Evolutionary conservation across 805 yeast genomes (phyloP).

Genomic region (Wickerhamomyces mucosus): DNA sequence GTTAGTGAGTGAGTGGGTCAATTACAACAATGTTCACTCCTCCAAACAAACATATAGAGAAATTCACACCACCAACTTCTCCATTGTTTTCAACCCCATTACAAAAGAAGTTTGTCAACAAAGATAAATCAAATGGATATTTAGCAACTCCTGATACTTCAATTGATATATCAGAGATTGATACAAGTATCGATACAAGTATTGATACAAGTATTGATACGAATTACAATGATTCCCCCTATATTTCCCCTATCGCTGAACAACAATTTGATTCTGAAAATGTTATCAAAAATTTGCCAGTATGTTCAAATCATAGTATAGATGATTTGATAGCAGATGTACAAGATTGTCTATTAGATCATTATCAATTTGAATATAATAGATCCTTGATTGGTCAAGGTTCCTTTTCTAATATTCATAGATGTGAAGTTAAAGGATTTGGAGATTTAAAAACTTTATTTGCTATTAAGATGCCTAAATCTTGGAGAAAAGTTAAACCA

Average conservation of each 20-base stretch:
- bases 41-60: constrained; percentile 2
- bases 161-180: not conserved
- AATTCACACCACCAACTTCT: constrained; percentile 1
- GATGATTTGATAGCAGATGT: constrained; percentile 1
- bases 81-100: not conserved
- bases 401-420: constrained; percentile 13
- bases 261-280: not conserved
- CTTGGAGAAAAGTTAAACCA: constrained; percentile 5
- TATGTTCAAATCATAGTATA: not conserved
- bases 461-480: constrained; percentile 16
- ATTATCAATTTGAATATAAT: constrained; percentile 2
- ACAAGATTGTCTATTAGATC: not conserved
- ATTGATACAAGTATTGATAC: not conserved
- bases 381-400: constrained; percentile 14
- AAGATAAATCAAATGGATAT: not conserved
- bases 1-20: no score
- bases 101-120: not conserved
- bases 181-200: not conserved
- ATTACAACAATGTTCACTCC: constrained; percentile 6
- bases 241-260: constrained; percentile 4
- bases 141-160: not conserved
- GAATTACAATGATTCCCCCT: not conserved
- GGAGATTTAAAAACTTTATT: not conserved
- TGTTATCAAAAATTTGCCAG: constrained; percentile 1
- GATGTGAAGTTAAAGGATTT: not conserved